Evolutionary conservation across 164 flowering plant genomes (phyloP), one percentile per base, ranked within the genome.

Genomic region (Nymphaea colorata): DNA sequence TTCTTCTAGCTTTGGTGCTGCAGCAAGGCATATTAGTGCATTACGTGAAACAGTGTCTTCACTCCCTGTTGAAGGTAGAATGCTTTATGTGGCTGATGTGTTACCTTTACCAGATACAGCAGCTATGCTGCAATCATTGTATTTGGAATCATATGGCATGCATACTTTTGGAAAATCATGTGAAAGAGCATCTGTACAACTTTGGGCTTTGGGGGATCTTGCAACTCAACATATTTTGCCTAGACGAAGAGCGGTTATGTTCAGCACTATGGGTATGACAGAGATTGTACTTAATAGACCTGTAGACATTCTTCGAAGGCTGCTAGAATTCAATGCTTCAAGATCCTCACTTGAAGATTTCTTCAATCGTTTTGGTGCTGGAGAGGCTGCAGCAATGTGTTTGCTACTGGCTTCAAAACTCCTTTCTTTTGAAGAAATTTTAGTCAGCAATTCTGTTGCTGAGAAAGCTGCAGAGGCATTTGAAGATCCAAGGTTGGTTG

Each of bases 361-460:
- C 71, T 95, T 92, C 66, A 83, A 81, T 74, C 93, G 96, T 65
- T 91, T 88, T 86, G 99, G 98, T 71, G 88, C 93, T 69, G 96
- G 90, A 62, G 99, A 94, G 77, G 96, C 96, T 61, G 93, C 99
- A 77, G 89, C 98, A 42, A 91, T 91, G 96, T 94, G 96, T 79
- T 77, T 94, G 69, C 76, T 91, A 88, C 82, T 94, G 59, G 93
- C 98, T 76, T 80, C 96, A 41, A 86, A 83, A 79, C 80, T 91
- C 55, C 81, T 90, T 61, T 79, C 85, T 67, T 74, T 81, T 44
- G 96, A 72, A 5, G 74, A 94, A 70, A 76, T 72, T 78, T 72
- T 83, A 47, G 85, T 90, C 66, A 85, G 85, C 77, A 90, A 84
- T 78, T 75, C 71, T 73, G 86, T 87, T 68, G 75, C 94, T 61